Evolutionary conservation across 176 grass and related monocot species (phyloP), one percentile per base, ranked within the genome.

Genomic region (Zea luxurians): DNA sequence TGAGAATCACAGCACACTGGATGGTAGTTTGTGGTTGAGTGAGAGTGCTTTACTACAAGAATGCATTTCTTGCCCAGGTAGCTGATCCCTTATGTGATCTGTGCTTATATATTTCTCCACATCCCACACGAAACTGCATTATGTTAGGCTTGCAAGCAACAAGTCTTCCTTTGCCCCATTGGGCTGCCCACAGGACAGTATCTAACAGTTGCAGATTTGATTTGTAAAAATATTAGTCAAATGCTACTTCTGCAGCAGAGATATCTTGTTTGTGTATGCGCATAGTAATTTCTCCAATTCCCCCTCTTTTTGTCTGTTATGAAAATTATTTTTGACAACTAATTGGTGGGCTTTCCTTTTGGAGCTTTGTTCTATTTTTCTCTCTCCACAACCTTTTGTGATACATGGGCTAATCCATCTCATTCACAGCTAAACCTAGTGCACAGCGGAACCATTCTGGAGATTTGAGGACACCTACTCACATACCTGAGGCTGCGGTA

Each of bases 391-490:
- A 71, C 16, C 27, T 64, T 48, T 80, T 66, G 53, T 85, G 18
- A 75, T 83, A 42, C 20, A 10, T 69, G n/a, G 7, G 35, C 45
- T 83, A 71, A 66, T 77, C 35, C 43, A 83, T 88, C 66, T 93
- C 27, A 77, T 78, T 81, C 66, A 64, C 92, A 99, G 96, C 79
- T 66, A 99, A 99, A 86, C 37, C 85, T 76, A 95, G 85, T 85
- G 37, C 80, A 79, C 77, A 72, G 59, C 70, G 92, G 81, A 92
- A 78, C 67, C 86, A 84, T 89, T 80, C 80, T 54, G 90, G 91
- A 48, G 96, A 95, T 88, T 78, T 93, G 68, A 96, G 86, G 71
- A 96, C 84, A 89, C 83, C 90, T 43, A 79, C 87, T 63, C 93
- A 90, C 65, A 86, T 91, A 57, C 86, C 92, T 61, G 90, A 92